A percentile compares a stretch with the other conserved stretches of the same genome.
phyloP scores from a whole-genome alignment of 164 flowering plant genomes.

The Vitis vinifera region DNA sequence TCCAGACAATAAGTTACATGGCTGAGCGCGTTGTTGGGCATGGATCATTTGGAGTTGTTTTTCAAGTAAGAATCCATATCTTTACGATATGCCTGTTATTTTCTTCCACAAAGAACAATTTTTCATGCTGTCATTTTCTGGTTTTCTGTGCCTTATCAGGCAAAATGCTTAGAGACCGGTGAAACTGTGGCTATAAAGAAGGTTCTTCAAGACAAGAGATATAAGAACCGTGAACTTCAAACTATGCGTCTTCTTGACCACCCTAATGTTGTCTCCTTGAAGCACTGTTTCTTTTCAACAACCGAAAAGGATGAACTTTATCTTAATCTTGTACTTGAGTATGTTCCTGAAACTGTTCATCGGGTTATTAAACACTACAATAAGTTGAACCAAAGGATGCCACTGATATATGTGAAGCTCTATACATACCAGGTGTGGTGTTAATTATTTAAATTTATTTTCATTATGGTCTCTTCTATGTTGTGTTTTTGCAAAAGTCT shows the following conservation, averaged over 20 bases:
- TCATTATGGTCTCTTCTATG: background rate
- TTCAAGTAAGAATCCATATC: slow-evolving; percentile 43
- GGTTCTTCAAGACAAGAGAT: slow-evolving; percentile 68
- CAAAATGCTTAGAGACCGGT: slow-evolving; percentile 77
- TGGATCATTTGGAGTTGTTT: slow-evolving; percentile 84
- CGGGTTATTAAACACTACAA: slow-evolving; percentile 65
- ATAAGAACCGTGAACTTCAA: slow-evolving; percentile 66
- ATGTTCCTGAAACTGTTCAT: slow-evolving; percentile 68
- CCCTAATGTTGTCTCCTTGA: slow-evolving; percentile 62
- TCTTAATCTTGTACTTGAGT: slow-evolving; percentile 65
- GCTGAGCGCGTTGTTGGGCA: slow-evolving; percentile 70
- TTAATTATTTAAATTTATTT: background rate
- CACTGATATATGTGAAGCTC: slow-evolving; percentile 57
- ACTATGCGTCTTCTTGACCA: slow-evolving; percentile 72
- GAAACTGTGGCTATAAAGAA: slow-evolving; percentile 70
- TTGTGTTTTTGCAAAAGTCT: background rate
- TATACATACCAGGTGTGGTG: slow-evolving; percentile 58
- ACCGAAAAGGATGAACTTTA: slow-evolving; percentile 65
- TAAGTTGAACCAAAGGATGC: slow-evolving; percentile 66
- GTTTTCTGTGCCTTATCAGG: slow-evolving; percentile 33
- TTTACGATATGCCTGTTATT: background rate
- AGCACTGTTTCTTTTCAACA: slow-evolving; percentile 73
- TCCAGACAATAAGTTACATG: slow-evolving; percentile 70
- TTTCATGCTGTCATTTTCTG: background rate
- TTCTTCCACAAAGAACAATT: background rate